Evolutionary conservation across 2,329 filamentous ascomycete species (phyloP).

Genomic region (Xylariaceae sp.): DNA sequence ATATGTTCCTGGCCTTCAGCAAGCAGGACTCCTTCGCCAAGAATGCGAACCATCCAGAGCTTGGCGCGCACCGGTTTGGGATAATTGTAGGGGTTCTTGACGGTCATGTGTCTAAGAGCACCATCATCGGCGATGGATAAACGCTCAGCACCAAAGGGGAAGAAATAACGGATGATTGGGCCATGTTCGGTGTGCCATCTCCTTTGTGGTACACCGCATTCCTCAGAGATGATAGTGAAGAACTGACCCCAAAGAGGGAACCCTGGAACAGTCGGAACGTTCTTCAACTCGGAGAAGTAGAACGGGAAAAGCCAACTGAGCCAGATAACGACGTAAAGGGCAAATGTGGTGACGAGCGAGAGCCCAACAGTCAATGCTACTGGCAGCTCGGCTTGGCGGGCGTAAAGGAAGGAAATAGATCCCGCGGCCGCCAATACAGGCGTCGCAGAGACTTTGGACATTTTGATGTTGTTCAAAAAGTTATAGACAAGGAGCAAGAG

Average conservation of each 20-base stretch:
- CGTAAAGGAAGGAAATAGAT: slow-evolving; percentile 22
- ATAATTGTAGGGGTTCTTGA: slow-evolving; percentile 40
- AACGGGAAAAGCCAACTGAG: slow-evolving; percentile 38
- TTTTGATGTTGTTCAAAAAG: slow-evolving; percentile 2
- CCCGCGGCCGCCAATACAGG: slow-evolving; percentile 24
- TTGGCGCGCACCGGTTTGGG: slow-evolving; percentile 35
- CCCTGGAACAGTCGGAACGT: slow-evolving; percentile 39
- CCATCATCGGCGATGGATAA: slow-evolving; percentile 42
- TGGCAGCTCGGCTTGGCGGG: slow-evolving; percentile 23
- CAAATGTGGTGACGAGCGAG: slow-evolving; percentile 19
- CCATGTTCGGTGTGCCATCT: slow-evolving; percentile 39
- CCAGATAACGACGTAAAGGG: slow-evolving; percentile 33
- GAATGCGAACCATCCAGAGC: slow-evolving; percentile 39
- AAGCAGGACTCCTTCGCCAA: slow-evolving; percentile 42
- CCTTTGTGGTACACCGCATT: slow-evolving; percentile 40
- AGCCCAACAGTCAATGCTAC: slow-evolving; percentile 15
- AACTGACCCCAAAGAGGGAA: slow-evolving; percentile 42
- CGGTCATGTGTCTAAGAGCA: slow-evolving; percentile 41
- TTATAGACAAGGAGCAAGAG: not conserved
- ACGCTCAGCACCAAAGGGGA: slow-evolving; percentile 42
- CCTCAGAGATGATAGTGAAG: slow-evolving; percentile 37
- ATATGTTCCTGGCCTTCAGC: slow-evolving; percentile 40
- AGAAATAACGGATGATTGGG: slow-evolving; percentile 43
- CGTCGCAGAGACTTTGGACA: slow-evolving; percentile 23
- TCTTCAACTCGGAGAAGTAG: slow-evolving; percentile 39